Evolutionary conservation across 768 basidiomycete genomes (phyloP), one percentile per base, ranked within the genome.

Genomic region (Pleurotus tuoliensis): DNA sequence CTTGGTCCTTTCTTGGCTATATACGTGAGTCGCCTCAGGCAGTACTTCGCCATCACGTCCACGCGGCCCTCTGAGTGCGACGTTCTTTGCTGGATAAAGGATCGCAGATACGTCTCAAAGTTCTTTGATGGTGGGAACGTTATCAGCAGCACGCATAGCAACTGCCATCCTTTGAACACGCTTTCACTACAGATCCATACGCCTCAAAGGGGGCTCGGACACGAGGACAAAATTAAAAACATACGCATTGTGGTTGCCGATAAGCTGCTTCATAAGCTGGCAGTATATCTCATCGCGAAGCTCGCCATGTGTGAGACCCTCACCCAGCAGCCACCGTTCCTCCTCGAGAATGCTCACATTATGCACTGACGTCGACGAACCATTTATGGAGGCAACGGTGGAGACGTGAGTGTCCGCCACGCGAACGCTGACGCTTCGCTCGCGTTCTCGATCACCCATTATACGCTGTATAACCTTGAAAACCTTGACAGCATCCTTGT

Each of bases 71-170:
- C 87, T 16, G 82, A 80, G 20, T 87, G 79, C 1, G 75, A 72
- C 5, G 81, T 84, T 54, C 87, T 83, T 47, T 83, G 82, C 59
- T 86, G 80, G 44, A 96, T 83, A 71, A 94, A 96, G n/a, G 80
- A 76, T 25, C 81, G 82, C 8, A 96, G 79, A 69, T 92, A 92
- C 0, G 85, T 78, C 66, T 94, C 93, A 63, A 96, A 94, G 67
- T 94, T 88, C 73, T 93, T 94, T 8, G 92, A 94, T 1, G 95
- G 94, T 4, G 92, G 91, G 68, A 98, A 98, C 2, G 92, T 90
- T 55, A 91, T 83, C n/a, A 94, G 76, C 24, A 94, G 76, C 2
- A 98, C 93, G 66, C 92, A 96, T 44, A 96, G 73, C 47, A 97
- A 75, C 65, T 97, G 95, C 90, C 94, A 97, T 22, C 94, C 95